A percentile compares a stretch with the other conserved stretches of the same genome.
phyloP scores from a whole-genome alignment of 2,329 filamentous ascomycete genomes.

The Colletotrichum noveboracense region DNA sequence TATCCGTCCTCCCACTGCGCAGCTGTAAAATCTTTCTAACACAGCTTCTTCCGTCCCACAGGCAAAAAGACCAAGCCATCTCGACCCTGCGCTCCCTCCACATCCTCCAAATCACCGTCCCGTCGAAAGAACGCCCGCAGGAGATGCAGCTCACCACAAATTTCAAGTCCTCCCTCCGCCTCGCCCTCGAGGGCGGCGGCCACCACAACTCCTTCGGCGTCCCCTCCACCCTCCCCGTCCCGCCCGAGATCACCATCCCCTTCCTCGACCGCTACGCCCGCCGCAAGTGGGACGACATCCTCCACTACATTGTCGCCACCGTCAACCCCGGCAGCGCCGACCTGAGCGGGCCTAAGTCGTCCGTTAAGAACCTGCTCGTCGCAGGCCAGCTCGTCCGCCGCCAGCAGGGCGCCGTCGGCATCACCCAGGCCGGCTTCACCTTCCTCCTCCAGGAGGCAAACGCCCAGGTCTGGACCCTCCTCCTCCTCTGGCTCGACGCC shows the following conservation, averaged over 20 bases:
- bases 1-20: neutral
- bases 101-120: slow-evolving; percentile 73
- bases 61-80: slow-evolving; percentile 83
- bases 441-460: slow-evolving; percentile 96
- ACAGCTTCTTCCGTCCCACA: slow-evolving; percentile 35
- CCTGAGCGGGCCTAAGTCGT: slow-evolving; percentile 67
- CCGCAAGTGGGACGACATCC: slow-evolving; percentile 91
- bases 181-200: slow-evolving; percentile 87
- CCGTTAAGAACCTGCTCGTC: slow-evolving; percentile 84
- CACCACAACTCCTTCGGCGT: slow-evolving; percentile 90
- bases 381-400: slow-evolving; percentile 80
- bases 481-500: slow-evolving; percentile 91
- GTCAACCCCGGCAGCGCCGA: slow-evolving; percentile 52
- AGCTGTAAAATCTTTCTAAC: neutral
- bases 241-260: slow-evolving; percentile 67
- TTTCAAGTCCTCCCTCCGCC: slow-evolving; percentile 82
- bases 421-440: slow-evolving; percentile 92
- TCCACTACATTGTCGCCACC: slow-evolving; percentile 92
- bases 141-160: slow-evolving; percentile 80
- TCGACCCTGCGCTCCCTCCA: slow-evolving; percentile 84
- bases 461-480: slow-evolving; percentile 93
- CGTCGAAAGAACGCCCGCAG: slow-evolving; percentile 66
- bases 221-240: slow-evolving; percentile 69
- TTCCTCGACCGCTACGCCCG: slow-evolving; percentile 87
- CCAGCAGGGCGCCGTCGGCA: slow-evolving; percentile 60